Evolutionary conservation across 805 yeast genomes (phyloP).

Genomic region (Zygosaccharomyces lentus): DNA sequence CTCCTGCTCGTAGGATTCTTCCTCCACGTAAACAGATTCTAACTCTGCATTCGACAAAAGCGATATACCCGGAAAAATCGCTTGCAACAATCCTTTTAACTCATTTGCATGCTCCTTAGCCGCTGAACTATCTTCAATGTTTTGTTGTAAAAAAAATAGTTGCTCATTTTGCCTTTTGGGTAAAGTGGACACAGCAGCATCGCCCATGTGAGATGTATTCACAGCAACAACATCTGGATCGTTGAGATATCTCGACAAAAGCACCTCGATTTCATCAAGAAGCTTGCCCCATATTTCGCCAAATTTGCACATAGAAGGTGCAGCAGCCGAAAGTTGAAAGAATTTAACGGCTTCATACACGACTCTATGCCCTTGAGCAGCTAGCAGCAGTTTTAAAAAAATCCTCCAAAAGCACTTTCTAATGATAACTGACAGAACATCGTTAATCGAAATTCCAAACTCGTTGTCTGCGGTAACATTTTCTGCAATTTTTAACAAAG

Average conservation of each 20-base stretch:
- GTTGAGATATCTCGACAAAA: slow-evolving; percentile 24
- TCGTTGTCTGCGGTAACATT: slow-evolving; percentile 19
- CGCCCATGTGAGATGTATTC: slow-evolving; percentile 4
- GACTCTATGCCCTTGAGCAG: slow-evolving; percentile 66
- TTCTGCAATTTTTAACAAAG: slow-evolving; percentile 33
- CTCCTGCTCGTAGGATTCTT: slow-evolving; percentile 54
- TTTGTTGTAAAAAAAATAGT: slow-evolving; percentile 27
- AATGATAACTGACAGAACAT: slow-evolving; percentile 50
- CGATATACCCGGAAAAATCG: slow-evolving; percentile 67
- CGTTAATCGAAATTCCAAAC: slow-evolving; percentile 41
- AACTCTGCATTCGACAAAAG: slow-evolving; percentile 35
- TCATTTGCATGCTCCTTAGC: slow-evolving; percentile 38
- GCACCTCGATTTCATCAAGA: slow-evolving; percentile 30
- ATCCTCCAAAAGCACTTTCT: slow-evolving; percentile 68
- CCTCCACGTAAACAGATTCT: slow-evolving; percentile 51
- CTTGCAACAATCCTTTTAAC: slow-evolving; percentile 46
- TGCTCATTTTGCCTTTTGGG: slow-evolving; percentile 17
- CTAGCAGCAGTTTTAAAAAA: slow-evolving; percentile 57
- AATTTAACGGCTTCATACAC: slow-evolving; percentile 51
- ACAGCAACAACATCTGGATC: slow-evolving; percentile 13
- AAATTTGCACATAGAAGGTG: slow-evolving; percentile 35
- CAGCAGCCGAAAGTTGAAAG: slow-evolving; percentile 25
- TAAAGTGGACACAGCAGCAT: slow-evolving; percentile 8
- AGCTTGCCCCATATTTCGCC: slow-evolving; percentile 43
- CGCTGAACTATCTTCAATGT: slow-evolving; percentile 23